Evolutionary conservation across 257 asterid species (phyloP).

Genomic region (Petunia axillaris): DNA sequence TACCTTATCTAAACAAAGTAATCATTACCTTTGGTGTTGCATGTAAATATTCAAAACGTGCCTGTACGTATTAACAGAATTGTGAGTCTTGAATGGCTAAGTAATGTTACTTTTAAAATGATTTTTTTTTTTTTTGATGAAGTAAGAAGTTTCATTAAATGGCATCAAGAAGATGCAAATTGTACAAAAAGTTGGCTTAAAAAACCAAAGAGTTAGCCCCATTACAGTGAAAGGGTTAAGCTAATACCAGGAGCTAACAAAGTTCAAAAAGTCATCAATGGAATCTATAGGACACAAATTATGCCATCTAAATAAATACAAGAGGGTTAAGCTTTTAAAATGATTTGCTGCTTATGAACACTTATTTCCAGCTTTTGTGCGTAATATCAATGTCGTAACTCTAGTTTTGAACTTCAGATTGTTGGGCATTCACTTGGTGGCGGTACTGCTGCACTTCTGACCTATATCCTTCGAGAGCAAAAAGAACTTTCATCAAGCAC

Average conservation of each 20-base stretch:
- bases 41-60: neutral
- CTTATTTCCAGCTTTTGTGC: neutral
- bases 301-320: no score
- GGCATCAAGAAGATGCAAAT: no score
- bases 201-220: no score
- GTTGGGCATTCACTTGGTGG: conserved; percentile 96
- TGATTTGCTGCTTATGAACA: neutral
- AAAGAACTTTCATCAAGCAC: conserved; percentile 67
- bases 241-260: no score
- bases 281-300: no score
- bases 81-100: neutral
- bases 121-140: no score
- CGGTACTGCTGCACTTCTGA: conserved; percentile 86
- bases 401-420: conserved; percentile 49
- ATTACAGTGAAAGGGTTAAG: no score
- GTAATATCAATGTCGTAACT: conserved; percentile 12
- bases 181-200: no score
- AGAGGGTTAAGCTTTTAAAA: neutral
- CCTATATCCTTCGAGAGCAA: conserved; percentile 84
- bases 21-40: conserved; percentile 13
- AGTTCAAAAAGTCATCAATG: no score
- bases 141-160: no score
- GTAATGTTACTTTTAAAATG: neutral
- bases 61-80: neutral
- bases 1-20: neutral